Conservation (phyloP, 768 basidiomycete genomes). For the Panus rudis region DNA sequence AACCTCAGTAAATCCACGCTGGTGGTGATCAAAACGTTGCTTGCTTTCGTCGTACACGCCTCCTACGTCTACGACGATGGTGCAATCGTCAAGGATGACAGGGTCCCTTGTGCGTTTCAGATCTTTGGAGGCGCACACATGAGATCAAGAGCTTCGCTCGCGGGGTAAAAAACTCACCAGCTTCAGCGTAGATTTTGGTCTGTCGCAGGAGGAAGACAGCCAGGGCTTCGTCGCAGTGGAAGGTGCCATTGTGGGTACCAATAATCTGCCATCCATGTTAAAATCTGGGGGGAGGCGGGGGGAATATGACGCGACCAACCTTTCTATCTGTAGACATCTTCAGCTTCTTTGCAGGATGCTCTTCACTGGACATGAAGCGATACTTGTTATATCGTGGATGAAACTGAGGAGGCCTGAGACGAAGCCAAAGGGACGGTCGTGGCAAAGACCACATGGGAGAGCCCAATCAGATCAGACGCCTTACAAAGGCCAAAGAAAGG, state of each 20-base stretch:
- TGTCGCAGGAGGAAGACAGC: slow-evolving; percentile 84
- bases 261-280: slow-evolving; percentile 48
- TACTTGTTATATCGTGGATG: too few relatives aligned
- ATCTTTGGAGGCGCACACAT: slow-evolving; percentile 16
- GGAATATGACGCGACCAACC: slow-evolving; percentile 8
- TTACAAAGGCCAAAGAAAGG: background rate
- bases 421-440: too few relatives aligned
- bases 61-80: slow-evolving; percentile 96
- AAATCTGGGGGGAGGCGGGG: background rate
- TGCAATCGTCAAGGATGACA: slow-evolving; percentile 63
- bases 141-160: slow-evolving; percentile 23
- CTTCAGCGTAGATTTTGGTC: slow-evolving; percentile 66
- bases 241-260: slow-evolving; percentile 92
- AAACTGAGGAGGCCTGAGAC: background rate
- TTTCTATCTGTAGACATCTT: slow-evolving; percentile 38
- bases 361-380: slow-evolving; percentile 13
- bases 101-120: slow-evolving; percentile 73
- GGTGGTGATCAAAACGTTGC: slow-evolving; percentile 91
- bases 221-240: slow-evolving; percentile 95
- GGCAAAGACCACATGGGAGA: background rate
- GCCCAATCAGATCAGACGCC: background rate
- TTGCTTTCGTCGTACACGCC: slow-evolving; percentile 78
- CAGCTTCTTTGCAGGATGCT: slow-evolving; percentile 31
- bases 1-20: slow-evolving; percentile 83
- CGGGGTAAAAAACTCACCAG: slow-evolving; percentile 42